phyloP scores from a whole-genome alignment of 768 basidiomycete genomes.

The Gymnopilus dilepis region DNA sequence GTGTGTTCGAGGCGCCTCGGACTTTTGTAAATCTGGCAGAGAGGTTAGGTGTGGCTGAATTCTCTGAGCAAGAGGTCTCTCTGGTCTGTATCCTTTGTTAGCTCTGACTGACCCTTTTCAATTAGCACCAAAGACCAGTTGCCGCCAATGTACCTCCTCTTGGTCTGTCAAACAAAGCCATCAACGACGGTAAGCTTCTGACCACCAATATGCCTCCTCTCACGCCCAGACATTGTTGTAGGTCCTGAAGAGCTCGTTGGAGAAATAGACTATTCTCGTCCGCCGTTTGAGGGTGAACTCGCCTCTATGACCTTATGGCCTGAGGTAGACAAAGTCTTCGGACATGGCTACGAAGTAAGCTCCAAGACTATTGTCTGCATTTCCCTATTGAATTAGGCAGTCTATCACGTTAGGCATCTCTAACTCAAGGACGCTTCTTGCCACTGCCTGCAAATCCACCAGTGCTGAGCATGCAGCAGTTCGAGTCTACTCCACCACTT shows the following conservation, averaged over 20 bases:
- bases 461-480: slow-evolving; percentile 88
- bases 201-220: neutral
- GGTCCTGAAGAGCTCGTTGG: slow-evolving; percentile 30
- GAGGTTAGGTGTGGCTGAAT: slow-evolving; percentile 50
- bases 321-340: slow-evolving; percentile 95
- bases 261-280: slow-evolving; percentile 34
- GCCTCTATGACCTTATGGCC: slow-evolving; percentile 93
- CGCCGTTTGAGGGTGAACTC: slow-evolving; percentile 92
- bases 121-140: slow-evolving; percentile 63
- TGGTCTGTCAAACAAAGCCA: slow-evolving; percentile 92
- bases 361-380: neutral
- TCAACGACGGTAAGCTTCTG: slow-evolving; percentile 62
- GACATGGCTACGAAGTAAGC: slow-evolving; percentile 94
- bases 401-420: slow-evolving; percentile 84
- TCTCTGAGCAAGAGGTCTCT: slow-evolving; percentile 64
- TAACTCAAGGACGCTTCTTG: slow-evolving; percentile 68
- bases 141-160: slow-evolving; percentile 93
- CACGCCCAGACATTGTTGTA: neutral
- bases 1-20: slow-evolving; percentile 91
- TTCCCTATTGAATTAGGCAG: slow-evolving; percentile 42
- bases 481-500: slow-evolving; percentile 76
- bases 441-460: slow-evolving; percentile 91
- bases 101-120: slow-evolving; percentile 4
- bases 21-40: slow-evolving; percentile 74
- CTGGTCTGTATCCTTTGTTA: slow-evolving; percentile 16